A percentile compares a stretch with the other conserved stretches of the same genome.
Conservation (phyloP, 257 asterid genomes). For the Ballota nigra region DNA sequence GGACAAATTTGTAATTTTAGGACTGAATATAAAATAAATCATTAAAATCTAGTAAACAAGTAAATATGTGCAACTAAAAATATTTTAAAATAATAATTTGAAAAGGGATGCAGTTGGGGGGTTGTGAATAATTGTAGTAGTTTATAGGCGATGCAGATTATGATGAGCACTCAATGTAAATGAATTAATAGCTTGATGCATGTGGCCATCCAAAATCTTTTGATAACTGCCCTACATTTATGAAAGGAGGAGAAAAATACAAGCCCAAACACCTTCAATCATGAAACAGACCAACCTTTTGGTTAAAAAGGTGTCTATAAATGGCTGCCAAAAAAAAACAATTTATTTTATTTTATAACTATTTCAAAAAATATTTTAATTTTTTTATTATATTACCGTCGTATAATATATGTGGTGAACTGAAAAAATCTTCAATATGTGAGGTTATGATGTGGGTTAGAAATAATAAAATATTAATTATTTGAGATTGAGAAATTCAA, state of each 20-base stretch:
- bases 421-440: background rate
- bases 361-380: background rate
- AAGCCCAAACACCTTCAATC: conserved; percentile 42
- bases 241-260: conserved; percentile 25
- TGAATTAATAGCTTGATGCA: conserved; percentile 40
- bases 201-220: conserved; percentile 56
- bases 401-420: background rate
- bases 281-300: conserved; percentile 33
- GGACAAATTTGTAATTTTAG: no score
- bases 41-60: no score
- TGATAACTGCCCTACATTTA: conserved; percentile 51
- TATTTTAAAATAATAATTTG: background rate
- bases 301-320: conserved; percentile 26
- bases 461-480: background rate
- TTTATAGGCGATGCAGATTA: conserved; percentile 51
- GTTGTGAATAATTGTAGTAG: conserved; percentile 49
- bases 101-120: conserved; percentile 28
- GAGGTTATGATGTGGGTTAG: no score
- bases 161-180: conserved; percentile 49
- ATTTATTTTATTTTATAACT: no score
- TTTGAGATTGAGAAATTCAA: background rate
- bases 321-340: conserved; percentile 37
- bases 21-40: no score
- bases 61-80: background rate
- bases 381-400: background rate